Evolutionary conservation across 2,329 filamentous ascomycete genomes (phyloP).

Genomic region (Drechslerella coelobrocha): DNA sequence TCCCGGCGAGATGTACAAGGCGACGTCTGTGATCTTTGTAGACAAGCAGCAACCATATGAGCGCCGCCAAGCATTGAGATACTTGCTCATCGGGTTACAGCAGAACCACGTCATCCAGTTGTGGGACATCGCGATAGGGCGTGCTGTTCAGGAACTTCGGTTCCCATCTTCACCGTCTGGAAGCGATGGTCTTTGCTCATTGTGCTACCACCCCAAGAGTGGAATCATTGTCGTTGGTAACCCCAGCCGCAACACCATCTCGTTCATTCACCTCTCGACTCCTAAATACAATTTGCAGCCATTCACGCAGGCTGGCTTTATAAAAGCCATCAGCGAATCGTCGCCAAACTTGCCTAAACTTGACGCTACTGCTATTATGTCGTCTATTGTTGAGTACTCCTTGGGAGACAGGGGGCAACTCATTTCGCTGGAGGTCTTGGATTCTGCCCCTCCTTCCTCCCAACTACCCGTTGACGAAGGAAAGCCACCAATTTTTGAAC

Average conservation of each 20-base stretch:
- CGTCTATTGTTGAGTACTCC: constrained; percentile 92
- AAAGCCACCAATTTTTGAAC: constrained; percentile 75
- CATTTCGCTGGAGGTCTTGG: constrained; percentile 87
- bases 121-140: constrained; percentile 94
- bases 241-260: constrained; percentile 94
- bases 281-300: constrained; percentile 84
- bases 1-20: constrained; percentile 91
- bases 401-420: constrained; percentile 85
- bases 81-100: constrained; percentile 97
- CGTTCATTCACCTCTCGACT: constrained; percentile 93
- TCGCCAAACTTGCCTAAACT: constrained; percentile 78
- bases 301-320: constrained; percentile 86
- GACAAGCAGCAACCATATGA: constrained; percentile 94
- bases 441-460: constrained; percentile 68
- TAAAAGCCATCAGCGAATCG: constrained; percentile 76
- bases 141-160: constrained; percentile 96
- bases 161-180: constrained; percentile 89
- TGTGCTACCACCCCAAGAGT: constrained; percentile 88
- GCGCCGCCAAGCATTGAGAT: constrained; percentile 86
- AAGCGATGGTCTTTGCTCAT: constrained; percentile 95
- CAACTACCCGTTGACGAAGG: constrained; percentile 57
- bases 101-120: constrained; percentile 98
- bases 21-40: constrained; percentile 92
- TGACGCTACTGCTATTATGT: constrained; percentile 96
- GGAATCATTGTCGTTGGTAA: constrained; percentile 95